Conservation (phyloP, 352 stramenopile genomes). For the Phytophthora sp. region DNA sequence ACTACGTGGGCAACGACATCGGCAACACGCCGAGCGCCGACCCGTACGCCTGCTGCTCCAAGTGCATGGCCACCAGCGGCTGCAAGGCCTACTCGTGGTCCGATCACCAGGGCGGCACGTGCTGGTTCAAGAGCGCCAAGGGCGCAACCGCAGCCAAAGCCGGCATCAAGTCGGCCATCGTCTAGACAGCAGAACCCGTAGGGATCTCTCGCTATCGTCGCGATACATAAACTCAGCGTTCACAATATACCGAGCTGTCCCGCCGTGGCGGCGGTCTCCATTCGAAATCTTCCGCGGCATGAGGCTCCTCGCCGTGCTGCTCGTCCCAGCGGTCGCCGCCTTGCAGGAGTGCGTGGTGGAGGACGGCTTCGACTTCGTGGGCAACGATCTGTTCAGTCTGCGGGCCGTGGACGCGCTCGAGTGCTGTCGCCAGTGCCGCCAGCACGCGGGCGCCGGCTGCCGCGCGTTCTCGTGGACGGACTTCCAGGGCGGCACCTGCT, state of each 20-base stretch:
- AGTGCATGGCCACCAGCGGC: conserved; percentile 25
- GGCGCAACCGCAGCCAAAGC: background rate
- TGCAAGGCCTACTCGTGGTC: conserved; percentile 52
- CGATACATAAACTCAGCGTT: background rate
- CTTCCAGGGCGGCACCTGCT: conserved; percentile 54
- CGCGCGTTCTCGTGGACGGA: conserved; percentile 57
- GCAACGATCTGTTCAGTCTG: conserved; percentile 38
- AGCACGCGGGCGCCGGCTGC: conserved; percentile 24
- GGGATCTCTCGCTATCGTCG: conserved; percentile 4
- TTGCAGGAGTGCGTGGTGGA: conserved; percentile 28
- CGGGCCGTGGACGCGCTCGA: conserved; percentile 3
- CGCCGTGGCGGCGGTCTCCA: no score
- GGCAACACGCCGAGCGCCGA: conserved; percentile 13
- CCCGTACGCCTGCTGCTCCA: conserved; percentile 34
- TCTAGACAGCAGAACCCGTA: no score
- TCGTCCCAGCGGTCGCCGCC: background rate
- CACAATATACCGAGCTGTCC: no score
- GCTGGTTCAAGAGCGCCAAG: conserved; percentile 61
- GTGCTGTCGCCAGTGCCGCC: conserved; percentile 34
- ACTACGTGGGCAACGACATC: conserved; percentile 30
- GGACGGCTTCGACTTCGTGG: conserved; percentile 40
- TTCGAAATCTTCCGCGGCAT: conserved; percentile 8
- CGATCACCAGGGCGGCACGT: conserved; percentile 48
- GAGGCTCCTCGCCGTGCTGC: background rate
- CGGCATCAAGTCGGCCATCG: conserved; percentile 19